These are phyloP conservation scores for Flagelloscypha sp. DNA, from an alignment of 768 basidiomycete genomes.

Conservation along the genomic window DNA sequence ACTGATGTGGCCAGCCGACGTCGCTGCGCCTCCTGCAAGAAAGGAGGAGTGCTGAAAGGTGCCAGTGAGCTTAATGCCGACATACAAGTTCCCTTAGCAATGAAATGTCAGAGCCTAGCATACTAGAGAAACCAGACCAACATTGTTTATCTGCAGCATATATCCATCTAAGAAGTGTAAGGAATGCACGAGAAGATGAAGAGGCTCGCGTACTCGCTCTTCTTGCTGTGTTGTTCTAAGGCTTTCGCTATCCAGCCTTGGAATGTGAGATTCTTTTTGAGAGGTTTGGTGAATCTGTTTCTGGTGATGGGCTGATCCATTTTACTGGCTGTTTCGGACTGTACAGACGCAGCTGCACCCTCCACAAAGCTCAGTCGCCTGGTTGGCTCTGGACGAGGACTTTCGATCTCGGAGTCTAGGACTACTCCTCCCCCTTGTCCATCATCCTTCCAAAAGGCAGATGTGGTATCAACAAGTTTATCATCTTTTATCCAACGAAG, in stretches of 20 bases:
- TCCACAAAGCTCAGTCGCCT: too few relatives aligned
- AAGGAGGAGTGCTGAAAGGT: constrained; percentile 63
- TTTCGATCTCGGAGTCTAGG: constrained; percentile 24
- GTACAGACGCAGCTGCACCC: constrained; percentile 15
- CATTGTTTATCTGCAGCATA: constrained; percentile 45
- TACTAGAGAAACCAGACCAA: background rate
- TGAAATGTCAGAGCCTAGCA: constrained; percentile 2
- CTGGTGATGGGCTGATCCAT: constrained; percentile 27
- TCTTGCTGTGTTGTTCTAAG: too few relatives aligned
- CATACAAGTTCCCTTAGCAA: constrained; percentile 47
- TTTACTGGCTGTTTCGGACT: constrained; percentile 8
- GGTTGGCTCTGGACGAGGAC: constrained; percentile 10
- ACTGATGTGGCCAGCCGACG: constrained; percentile 57
- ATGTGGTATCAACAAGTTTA: constrained; percentile 50
- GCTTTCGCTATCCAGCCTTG: too few relatives aligned
- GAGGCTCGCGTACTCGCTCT: too few relatives aligned
- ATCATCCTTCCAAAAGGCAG: constrained; percentile 55
- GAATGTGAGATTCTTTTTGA: constrained; percentile 40
- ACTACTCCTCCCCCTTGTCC: constrained; percentile 49
- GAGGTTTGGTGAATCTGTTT: constrained; percentile 27
- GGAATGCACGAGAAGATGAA: too few relatives aligned
- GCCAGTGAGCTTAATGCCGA: constrained; percentile 63
- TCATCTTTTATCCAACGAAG: constrained; percentile 52
- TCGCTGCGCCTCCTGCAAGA: constrained; percentile 48
- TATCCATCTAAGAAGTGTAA: constrained; percentile 70